Percentiles rank a stretch among this genome's conserved stretches.
Conservation (phyloP, 306 rosid species). For the Lathyrus oleraceus region DNA sequence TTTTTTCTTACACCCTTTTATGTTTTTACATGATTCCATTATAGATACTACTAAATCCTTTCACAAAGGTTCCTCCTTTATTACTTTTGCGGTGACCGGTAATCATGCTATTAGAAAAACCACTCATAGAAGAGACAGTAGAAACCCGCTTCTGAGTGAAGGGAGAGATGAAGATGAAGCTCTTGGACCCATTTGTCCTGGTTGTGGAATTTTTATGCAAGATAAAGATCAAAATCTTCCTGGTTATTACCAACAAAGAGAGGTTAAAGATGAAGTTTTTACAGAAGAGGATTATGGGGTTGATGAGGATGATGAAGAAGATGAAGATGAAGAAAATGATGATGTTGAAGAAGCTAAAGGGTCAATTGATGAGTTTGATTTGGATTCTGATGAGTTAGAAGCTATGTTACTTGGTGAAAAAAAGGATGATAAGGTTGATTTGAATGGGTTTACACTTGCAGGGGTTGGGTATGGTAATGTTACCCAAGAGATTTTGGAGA, state of each 20-base stretch:
- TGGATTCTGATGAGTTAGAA: conserved; percentile 86
- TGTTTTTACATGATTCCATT: conserved; percentile 35
- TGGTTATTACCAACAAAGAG: conserved; percentile 64
- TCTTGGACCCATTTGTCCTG: conserved; percentile 77
- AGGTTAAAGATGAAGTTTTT: conserved; percentile 36
- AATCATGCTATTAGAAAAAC: conserved; percentile 38
- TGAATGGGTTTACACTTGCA: conserved; percentile 73
- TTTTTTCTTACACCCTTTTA: conserved; percentile 11
- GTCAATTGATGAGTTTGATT: conserved; percentile 49
- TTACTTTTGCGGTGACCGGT: conserved; percentile 49
- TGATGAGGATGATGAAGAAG: conserved; percentile 32
- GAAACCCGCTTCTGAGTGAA: conserved; percentile 68
- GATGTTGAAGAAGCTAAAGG: conserved; percentile 40
- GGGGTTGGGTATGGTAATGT: conserved; percentile 90
- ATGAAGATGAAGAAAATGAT: conserved; percentile 29
- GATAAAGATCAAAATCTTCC: conserved; percentile 70
- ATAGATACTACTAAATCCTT: conserved; percentile 27
- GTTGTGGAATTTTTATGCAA: conserved; percentile 97
- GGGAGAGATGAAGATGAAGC: conserved; percentile 89
- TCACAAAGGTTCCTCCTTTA: conserved; percentile 31
- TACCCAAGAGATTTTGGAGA: conserved; percentile 62
- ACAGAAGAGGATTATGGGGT: conserved; percentile 42
- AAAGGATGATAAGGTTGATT: conserved; percentile 43
- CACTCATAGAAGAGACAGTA: conserved; percentile 38
- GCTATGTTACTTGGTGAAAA: conserved; percentile 60